Evolutionary conservation across 768 basidiomycete species (phyloP).

Genomic region (Phanerochaete carnosa): DNA sequence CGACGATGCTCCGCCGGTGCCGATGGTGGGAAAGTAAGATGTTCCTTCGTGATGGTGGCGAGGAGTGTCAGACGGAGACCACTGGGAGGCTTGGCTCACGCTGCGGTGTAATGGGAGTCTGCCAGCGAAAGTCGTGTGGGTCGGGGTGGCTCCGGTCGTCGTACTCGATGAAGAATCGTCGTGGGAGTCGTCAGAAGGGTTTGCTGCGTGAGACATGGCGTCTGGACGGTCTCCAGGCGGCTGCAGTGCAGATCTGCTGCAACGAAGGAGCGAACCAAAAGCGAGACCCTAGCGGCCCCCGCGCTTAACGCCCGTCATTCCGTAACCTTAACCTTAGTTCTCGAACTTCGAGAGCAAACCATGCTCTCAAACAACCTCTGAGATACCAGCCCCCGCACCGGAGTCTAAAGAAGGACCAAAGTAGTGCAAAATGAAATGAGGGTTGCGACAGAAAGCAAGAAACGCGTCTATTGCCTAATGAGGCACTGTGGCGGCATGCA

Average conservation of each 20-base stretch:
- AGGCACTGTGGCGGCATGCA: too few relatives aligned
- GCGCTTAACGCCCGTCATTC: neutral
- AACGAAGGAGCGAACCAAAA: conserved; percentile 3
- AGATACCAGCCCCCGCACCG: too few relatives aligned
- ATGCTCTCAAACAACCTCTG: too few relatives aligned
- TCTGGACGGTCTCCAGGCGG: neutral
- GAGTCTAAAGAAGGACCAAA: too few relatives aligned
- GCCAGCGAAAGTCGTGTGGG: neutral
- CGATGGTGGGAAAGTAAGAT: conserved; percentile 52
- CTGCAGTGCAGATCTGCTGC: conserved; percentile 2
- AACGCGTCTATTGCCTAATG: neutral
- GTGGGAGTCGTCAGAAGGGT: conserved; percentile 8
- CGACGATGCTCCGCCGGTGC: conserved; percentile 38
- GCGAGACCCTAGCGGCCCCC: neutral
- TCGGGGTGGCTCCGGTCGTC: conserved; percentile 9
- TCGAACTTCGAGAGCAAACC: neutral
- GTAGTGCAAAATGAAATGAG: neutral
- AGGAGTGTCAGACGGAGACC: conserved; percentile 56
- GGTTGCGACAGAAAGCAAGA: neutral
- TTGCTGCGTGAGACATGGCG: conserved; percentile 14
- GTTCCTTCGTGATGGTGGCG: conserved; percentile 67
- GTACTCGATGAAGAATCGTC: conserved; percentile 13
- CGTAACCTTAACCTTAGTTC: neutral
- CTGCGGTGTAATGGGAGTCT: conserved; percentile 24
- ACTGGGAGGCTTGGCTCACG: conserved; percentile 51